Conservation (phyloP, 345 rosid genomes). For the Pugionium cornutum region DNA sequence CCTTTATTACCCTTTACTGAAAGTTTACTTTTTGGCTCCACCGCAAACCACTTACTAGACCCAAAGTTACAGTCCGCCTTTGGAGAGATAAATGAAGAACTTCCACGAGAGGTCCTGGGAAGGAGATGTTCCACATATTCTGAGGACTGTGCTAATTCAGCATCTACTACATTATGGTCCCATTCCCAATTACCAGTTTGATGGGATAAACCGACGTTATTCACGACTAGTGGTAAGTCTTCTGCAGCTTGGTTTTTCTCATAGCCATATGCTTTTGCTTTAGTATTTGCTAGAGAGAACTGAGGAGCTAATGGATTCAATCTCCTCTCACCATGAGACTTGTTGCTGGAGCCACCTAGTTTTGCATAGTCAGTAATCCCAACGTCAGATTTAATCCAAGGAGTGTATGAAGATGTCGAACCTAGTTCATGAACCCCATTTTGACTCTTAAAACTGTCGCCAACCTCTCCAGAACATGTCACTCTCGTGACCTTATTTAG, state of each 20-base stretch:
- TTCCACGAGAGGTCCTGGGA: conserved; percentile 26
- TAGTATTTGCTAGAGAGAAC: conserved; percentile 27
- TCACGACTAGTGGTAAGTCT: conserved; percentile 10
- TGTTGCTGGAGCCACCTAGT: conserved; percentile 32
- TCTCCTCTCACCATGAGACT: conserved; percentile 25
- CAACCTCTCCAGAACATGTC: conserved; percentile 36
- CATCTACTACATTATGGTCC: conserved; percentile 17
- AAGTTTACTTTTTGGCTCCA: conserved; percentile 33
- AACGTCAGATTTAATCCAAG: conserved; percentile 30
- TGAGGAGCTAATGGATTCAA: conserved; percentile 39
- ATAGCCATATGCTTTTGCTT: conserved; percentile 26
- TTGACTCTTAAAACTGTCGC: conserved; percentile 15
- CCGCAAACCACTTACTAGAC: conserved; percentile 28
- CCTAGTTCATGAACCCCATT: conserved; percentile 26
- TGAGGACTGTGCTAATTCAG: conserved; percentile 29
- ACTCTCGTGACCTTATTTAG: conserved; percentile 25
- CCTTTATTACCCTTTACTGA: conserved; percentile 18
- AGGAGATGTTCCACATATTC: conserved; percentile 3
- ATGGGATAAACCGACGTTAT: conserved; percentile 3
- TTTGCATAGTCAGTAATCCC: conserved; percentile 34
- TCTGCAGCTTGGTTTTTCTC: conserved; percentile 23
- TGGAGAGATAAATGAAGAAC: conserved; percentile 26
- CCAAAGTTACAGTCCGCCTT: conserved; percentile 15
- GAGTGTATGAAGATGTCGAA: conserved; percentile 36
- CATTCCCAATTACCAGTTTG: conserved; percentile 3